Conservation (phyloP, 192 early-diverging fungal species). For the Entomortierella parvispora region DNA sequence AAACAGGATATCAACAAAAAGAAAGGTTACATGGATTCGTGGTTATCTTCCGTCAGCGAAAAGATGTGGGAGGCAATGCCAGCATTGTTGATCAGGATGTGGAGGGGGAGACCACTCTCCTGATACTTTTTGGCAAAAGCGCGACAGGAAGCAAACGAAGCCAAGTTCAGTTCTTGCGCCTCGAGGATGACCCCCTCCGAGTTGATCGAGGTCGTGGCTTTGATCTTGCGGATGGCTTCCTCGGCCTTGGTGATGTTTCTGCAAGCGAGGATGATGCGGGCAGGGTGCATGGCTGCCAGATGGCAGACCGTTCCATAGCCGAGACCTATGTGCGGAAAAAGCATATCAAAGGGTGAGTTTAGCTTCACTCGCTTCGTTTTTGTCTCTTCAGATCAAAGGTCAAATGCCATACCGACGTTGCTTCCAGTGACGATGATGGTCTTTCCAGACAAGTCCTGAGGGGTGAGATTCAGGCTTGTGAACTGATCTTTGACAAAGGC, state of each 20-base stretch:
- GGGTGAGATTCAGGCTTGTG: background rate
- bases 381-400: background rate
- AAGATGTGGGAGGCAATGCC: constrained; percentile 25
- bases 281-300: constrained; percentile 17
- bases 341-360: background rate
- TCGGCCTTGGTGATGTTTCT: constrained; percentile 25
- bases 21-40: constrained; percentile 29
- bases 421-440: constrained; percentile 37
- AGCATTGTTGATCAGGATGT: constrained; percentile 74
- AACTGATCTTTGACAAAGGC: background rate
- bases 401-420: constrained; percentile 25
- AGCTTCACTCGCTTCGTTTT: background rate
- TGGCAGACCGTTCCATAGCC: constrained; percentile 36
- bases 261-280: constrained; percentile 36
- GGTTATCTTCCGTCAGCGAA: constrained; percentile 10
- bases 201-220: background rate
- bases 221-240: constrained; percentile 29
- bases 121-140: constrained; percentile 51
- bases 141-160: constrained; percentile 51
- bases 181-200: constrained; percentile 18
- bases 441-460: constrained; percentile 23
- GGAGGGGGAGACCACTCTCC: constrained; percentile 37
- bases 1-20: background rate
- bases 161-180: constrained; percentile 34
- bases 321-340: constrained; percentile 8